phyloP scores from a whole-genome alignment of 2,329 filamentous ascomycete genomes.

The Fusarium sp. region DNA sequence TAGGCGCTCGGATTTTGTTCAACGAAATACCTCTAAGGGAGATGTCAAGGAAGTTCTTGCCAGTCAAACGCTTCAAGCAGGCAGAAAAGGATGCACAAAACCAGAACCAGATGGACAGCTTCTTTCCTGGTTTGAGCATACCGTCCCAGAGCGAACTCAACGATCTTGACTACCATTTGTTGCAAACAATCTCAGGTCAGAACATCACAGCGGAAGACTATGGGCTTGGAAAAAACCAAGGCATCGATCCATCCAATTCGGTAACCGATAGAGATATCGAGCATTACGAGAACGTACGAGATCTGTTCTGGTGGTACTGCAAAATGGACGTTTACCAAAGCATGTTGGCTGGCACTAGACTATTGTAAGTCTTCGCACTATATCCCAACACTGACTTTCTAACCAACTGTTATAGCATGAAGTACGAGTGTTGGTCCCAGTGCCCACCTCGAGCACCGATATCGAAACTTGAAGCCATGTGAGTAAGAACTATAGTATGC shows the following conservation, averaged over 20 bases:
- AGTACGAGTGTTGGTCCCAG: slow-evolving; percentile 84
- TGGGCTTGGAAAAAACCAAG: slow-evolving; percentile 49
- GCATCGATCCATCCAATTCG: slow-evolving; percentile 40
- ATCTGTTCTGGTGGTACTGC: slow-evolving; percentile 95
- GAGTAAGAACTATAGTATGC: slow-evolving; percentile 48
- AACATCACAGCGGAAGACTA: slow-evolving; percentile 54
- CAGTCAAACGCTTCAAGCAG: slow-evolving; percentile 63
- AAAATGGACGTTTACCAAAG: slow-evolving; percentile 96
- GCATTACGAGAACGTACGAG: slow-evolving; percentile 82
- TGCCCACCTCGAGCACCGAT: slow-evolving; percentile 87
- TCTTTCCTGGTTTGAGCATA: slow-evolving; percentile 43
- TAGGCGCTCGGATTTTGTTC: slow-evolving; percentile 84
- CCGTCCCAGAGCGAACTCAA: slow-evolving; percentile 46
- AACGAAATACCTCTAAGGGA: slow-evolving; percentile 82
- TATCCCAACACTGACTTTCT: background rate
- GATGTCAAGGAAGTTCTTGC: slow-evolving; percentile 77
- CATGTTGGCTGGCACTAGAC: slow-evolving; percentile 83
- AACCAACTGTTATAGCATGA: slow-evolving; percentile 68
- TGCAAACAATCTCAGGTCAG: slow-evolving; percentile 57
- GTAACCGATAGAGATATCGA: slow-evolving; percentile 74
- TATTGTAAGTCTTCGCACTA: slow-evolving; percentile 76
- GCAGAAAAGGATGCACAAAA: slow-evolving; percentile 50
- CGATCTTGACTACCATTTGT: slow-evolving; percentile 56
- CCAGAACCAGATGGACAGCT: slow-evolving; percentile 50
- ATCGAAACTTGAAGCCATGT: slow-evolving; percentile 79